These are phyloP conservation scores for Heliosperma pusillum DNA, from an alignment of 148 eudicot genomes.

Conservation along the genomic window DNA sequence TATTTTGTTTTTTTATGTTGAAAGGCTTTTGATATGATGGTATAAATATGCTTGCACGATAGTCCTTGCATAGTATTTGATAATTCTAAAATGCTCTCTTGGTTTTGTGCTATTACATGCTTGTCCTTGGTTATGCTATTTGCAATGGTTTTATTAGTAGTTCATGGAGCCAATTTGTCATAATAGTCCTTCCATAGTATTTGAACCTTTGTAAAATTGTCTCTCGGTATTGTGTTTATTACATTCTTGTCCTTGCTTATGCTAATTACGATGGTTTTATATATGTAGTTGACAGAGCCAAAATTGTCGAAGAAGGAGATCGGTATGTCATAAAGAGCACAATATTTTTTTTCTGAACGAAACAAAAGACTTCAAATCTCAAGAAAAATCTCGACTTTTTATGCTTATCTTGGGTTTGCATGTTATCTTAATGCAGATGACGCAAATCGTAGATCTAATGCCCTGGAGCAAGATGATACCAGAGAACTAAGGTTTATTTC, in stretches of 20 bases:
- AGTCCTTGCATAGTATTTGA: not conserved
- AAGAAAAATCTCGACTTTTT: not conserved
- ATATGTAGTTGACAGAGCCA: slow-evolving; percentile 63
- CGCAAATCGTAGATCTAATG: slow-evolving; percentile 73
- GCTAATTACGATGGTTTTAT: slow-evolving; percentile 19
- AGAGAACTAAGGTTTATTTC: slow-evolving; percentile 59
- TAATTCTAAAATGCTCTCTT: not conserved
- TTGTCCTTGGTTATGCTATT: slow-evolving; percentile 9
- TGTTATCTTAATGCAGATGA: slow-evolving; percentile 52
- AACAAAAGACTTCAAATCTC: not conserved
- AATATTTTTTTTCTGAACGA: not conserved
- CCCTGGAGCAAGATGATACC: slow-evolving; percentile 69
- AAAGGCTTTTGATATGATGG: not conserved
- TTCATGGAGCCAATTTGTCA: slow-evolving; percentile 63
- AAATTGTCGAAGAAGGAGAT: slow-evolving; percentile 66
- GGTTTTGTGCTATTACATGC: not conserved
- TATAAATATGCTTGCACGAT: not conserved
- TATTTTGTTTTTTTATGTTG: not conserved
- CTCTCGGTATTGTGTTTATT: not conserved
- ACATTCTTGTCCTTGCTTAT: not conserved
- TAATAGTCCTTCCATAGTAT: not conserved
- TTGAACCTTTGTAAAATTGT: not conserved
- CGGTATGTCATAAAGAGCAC: slow-evolving; percentile 45
- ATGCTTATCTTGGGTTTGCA: slow-evolving; percentile 1
- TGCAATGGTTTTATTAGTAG: slow-evolving; percentile 39